phyloP scores from a whole-genome alignment of 352 stramenopile genomes.

The Stramenopiles sp. region DNA sequence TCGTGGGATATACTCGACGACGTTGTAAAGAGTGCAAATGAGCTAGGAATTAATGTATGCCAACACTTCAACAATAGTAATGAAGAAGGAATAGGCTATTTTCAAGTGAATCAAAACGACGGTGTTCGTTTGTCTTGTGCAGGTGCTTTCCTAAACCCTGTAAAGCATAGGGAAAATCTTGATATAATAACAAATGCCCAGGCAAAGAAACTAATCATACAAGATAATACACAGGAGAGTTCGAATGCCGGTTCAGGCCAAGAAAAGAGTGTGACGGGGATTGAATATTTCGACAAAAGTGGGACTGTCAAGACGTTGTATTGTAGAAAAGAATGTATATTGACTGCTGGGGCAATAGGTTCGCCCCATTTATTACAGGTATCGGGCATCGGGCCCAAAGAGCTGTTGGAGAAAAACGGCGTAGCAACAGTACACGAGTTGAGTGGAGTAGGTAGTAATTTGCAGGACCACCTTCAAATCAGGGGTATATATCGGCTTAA shows the following conservation, averaged over 20 bases:
- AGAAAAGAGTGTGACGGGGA: neutral
- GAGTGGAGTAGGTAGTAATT: constrained; percentile 5
- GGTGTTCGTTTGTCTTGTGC: neutral
- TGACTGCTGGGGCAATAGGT: constrained; percentile 59
- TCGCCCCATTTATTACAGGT: constrained; percentile 62
- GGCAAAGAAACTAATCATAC: constrained; percentile 54
- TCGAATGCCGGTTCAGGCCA: too few relatives aligned
- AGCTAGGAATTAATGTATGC: constrained; percentile 61
- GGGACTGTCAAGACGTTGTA: constrained; percentile 34
- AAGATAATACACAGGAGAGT: constrained; percentile 46
- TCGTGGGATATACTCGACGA: constrained; percentile 69
- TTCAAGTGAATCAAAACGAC: neutral
- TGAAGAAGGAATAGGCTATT: neutral
- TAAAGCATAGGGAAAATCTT: constrained; percentile 50
- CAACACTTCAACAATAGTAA: constrained; percentile 31
- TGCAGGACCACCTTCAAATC: constrained; percentile 19
- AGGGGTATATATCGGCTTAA: constrained; percentile 13
- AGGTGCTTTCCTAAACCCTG: constrained; percentile 33
- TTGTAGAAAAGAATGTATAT: constrained; percentile 58
- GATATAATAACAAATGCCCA: constrained; percentile 52
- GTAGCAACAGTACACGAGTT: neutral
- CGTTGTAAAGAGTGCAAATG: constrained; percentile 40
- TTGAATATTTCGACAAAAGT: constrained; percentile 33
- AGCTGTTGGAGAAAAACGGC: constrained; percentile 14
- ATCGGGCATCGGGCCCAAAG: constrained; percentile 48